Percentiles rank a stretch among this genome's conserved stretches.
phyloP scores from a whole-genome alignment of 2,329 filamentous ascomycete species.

The Nigrospora sphaerica region DNA sequence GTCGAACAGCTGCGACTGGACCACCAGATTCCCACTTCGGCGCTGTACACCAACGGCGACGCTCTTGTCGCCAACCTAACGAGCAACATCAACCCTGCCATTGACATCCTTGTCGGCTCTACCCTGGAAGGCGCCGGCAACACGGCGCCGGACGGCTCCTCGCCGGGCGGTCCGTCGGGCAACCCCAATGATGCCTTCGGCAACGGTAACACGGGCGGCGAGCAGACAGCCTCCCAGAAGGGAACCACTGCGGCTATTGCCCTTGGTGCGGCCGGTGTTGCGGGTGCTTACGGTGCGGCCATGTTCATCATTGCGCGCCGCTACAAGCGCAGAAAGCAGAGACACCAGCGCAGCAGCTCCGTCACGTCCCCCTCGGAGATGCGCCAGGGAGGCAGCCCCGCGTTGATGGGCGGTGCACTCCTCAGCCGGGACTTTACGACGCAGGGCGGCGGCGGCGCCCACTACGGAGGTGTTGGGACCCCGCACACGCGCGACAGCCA shows the following conservation, averaged over 20 bases:
- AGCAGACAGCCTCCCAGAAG: constrained; percentile 48
- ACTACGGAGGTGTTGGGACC: constrained; percentile 39
- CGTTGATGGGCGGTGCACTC: constrained; percentile 65
- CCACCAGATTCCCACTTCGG: constrained; percentile 64
- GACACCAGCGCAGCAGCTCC: constrained; percentile 72
- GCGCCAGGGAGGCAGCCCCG: constrained; percentile 47
- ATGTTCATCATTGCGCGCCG: constrained; percentile 91
- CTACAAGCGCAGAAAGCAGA: constrained; percentile 79
- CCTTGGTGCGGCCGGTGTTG: constrained; percentile 68
- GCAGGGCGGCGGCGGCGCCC: background rate
- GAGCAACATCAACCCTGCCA: constrained; percentile 73
- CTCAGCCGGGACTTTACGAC: constrained; percentile 47
- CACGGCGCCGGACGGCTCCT: constrained; percentile 28
- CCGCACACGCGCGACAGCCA: constrained; percentile 47
- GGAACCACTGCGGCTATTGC: constrained; percentile 65
- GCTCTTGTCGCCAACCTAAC: constrained; percentile 66
- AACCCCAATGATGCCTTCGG: constrained; percentile 33
- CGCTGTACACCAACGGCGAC: constrained; percentile 65
- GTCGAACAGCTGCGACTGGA: constrained; percentile 62
- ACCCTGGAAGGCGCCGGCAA: constrained; percentile 31
- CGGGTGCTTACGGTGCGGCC: constrained; percentile 81
- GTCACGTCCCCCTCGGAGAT: constrained; percentile 52
- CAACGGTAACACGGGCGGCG: constrained; percentile 26
- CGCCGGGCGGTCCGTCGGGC: constrained; percentile 19
- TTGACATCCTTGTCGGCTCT: constrained; percentile 54